Evolutionary conservation across 768 basidiomycete species (phyloP).

Genomic region (Gymnopilus dilepis): DNA sequence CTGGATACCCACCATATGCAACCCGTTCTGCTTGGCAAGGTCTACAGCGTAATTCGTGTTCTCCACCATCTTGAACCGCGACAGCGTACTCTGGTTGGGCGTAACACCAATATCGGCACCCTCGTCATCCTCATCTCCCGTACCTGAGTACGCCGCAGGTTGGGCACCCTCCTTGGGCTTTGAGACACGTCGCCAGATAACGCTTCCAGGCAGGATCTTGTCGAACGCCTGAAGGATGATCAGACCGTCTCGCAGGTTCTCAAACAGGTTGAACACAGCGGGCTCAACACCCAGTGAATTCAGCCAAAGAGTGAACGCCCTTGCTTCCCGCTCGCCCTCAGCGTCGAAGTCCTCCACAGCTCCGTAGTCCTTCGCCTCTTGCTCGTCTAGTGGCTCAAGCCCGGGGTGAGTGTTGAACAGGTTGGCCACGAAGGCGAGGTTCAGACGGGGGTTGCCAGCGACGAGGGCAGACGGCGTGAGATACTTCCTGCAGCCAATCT

Average conservation of each 20-base stretch:
- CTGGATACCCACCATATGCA: constrained; percentile 97
- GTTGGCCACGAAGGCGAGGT: constrained; percentile 98
- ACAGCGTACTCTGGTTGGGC: constrained; percentile 83
- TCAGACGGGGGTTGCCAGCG: constrained; percentile 94
- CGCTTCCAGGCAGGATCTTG: constrained; percentile 90
- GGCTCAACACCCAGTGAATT: constrained; percentile 98
- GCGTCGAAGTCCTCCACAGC: constrained; percentile 97
- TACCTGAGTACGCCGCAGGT: constrained; percentile 44
- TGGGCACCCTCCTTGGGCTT: constrained; percentile 80
- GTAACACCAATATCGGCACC: constrained; percentile 83
- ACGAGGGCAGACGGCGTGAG: constrained; percentile 91
- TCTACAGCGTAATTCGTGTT: constrained; percentile 98
- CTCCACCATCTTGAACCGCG: constrained; percentile 96
- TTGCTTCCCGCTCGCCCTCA: constrained; percentile 97
- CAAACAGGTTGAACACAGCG: constrained; percentile 94
- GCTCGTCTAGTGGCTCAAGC: constrained; percentile 91
- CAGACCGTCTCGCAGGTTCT: constrained; percentile 92
- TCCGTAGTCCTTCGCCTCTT: constrained; percentile 91
- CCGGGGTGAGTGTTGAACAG: constrained; percentile 98
- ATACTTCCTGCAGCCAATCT: constrained; percentile 95
- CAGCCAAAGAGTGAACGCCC: constrained; percentile 97
- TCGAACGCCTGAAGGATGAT: constrained; percentile 96
- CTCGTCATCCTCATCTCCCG: constrained; percentile 59
- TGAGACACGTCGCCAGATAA: constrained; percentile 95
- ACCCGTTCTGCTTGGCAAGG: constrained; percentile 87